These are phyloP conservation scores for Marchantia polymorpha DNA, from an alignment of 225 moss, liverwort and hornwort genomes.

Conservation along the genomic window DNA sequence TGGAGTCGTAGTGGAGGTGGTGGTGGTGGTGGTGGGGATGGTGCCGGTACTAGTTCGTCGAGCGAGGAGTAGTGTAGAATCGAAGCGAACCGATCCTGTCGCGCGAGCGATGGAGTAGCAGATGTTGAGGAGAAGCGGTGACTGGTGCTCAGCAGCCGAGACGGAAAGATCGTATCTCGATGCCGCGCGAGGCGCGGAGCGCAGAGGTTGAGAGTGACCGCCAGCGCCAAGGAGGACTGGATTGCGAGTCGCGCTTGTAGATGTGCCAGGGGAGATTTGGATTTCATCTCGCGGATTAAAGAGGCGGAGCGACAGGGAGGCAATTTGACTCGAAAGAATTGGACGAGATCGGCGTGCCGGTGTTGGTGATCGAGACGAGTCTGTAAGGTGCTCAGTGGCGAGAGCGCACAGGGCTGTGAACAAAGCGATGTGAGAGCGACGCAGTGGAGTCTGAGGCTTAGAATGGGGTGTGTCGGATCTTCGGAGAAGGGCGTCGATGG, in stretches of 20 bases:
- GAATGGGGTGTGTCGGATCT: conserved; percentile 61
- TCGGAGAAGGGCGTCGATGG: conserved; percentile 49
- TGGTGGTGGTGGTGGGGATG: background rate
- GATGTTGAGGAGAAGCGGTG: conserved; percentile 4
- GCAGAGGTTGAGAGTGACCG: background rate
- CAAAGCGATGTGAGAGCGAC: conserved; percentile 33
- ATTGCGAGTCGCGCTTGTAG: background rate
- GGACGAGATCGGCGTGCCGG: background rate
- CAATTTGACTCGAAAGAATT: conserved; percentile 7
- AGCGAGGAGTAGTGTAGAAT: background rate
- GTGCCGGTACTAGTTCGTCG: background rate
- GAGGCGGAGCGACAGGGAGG: background rate
- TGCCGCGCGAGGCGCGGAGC: background rate
- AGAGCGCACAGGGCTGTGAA: background rate
- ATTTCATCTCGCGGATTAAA: background rate
- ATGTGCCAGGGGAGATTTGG: background rate
- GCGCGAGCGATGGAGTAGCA: conserved; percentile 13
- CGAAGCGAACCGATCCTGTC: conserved; percentile 1
- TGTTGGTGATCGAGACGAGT: background rate
- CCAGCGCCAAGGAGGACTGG: background rate
- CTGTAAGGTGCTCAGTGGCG: background rate
- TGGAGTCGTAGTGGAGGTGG: background rate
- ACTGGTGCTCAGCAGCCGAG: background rate
- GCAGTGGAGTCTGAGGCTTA: background rate
- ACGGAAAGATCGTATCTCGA: conserved; percentile 4